Evolutionary conservation across 2,329 filamentous ascomycete species (phyloP), one percentile per base, ranked within the genome.

Genomic region (Colletotrichum lentis): DNA sequence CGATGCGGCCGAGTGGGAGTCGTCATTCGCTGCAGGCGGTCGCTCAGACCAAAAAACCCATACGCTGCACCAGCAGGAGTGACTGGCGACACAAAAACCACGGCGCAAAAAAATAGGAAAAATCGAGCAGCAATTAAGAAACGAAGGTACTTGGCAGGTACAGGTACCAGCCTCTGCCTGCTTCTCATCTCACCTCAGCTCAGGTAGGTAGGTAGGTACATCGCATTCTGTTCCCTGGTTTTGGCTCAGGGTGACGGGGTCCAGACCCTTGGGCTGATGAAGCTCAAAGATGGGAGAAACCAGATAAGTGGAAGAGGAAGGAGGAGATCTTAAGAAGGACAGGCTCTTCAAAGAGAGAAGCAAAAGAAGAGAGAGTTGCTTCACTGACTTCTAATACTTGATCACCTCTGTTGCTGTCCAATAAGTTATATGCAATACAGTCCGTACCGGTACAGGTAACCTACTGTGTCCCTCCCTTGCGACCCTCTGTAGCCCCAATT

Each of bases 1-100:
- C 0, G 1, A 53, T 58, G 37, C 64, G 57, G 57, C 24, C 3
- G 12, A 11, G 18, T 31, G 57, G 57, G 57, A 27, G 57, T 14
- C 46, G 67, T 59, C 57, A 69, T 69, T 69, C 67, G 67, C 67
- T 69, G 67, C 67, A 68, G 67, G 37, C 67, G 67, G 63, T 69
- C 31, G 57, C 53, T 63, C 64, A 54, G 66, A 20, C 63, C 56
- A 49, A 8, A 62, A 53, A 69, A 62, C 64, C 60, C 60, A 54
- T 39, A 55, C 54, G 43, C 53, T 64, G 64, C 53, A 64, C 37
- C 27, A 63, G 41, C 14, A 31, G 50, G 18, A 46, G 27, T 27
- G 31, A 20, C 47, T n/a, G 49, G 31, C 53, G 37, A 55, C 35
- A 24, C 41, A 7, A 35, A 35, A 22, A 44, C 22, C n/a, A 55